phyloP scores from a whole-genome alignment of 106 monocot genomes.

The Apostasia ramifera region DNA sequence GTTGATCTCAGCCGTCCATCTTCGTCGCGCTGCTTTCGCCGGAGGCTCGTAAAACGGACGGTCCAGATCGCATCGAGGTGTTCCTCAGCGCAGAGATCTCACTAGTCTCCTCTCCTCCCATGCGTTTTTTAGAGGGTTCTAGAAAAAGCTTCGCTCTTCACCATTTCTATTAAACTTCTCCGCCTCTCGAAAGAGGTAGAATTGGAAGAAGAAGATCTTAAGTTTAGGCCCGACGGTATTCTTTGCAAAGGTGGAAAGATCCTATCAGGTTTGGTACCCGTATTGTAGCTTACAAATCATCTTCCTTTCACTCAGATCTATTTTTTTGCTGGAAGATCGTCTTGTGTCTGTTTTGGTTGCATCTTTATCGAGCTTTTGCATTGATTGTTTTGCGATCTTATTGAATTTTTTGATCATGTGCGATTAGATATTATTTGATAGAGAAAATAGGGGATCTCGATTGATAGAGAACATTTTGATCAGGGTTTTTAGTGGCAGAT shows the following conservation, averaged over 20 bases:
- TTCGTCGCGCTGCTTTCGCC: neutral
- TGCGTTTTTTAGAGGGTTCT: slow-evolving; percentile 6
- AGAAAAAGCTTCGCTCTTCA: slow-evolving; percentile 6
- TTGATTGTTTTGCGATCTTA: neutral
- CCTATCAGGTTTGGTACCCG: neutral
- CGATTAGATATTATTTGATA: neutral
- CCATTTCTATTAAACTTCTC: neutral
- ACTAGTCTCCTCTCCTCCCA: neutral
- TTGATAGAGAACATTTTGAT: neutral
- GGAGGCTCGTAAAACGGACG: neutral
- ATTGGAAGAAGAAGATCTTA: too few relatives aligned
- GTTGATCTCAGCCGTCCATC: neutral
- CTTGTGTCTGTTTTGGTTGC: neutral
- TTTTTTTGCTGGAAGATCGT: neutral
- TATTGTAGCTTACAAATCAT: neutral
- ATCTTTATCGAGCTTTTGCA: too few relatives aligned
- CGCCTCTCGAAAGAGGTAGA: too few relatives aligned
- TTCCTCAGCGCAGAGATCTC: neutral
- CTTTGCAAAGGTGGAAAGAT: neutral
- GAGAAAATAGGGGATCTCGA: neutral
- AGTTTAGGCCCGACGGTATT: neutral
- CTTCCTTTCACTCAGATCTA: neutral
- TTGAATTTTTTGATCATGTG: neutral
- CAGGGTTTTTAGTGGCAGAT: neutral
- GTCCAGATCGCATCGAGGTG: neutral